These are phyloP conservation scores for Elsinoe batatas DNA, from an alignment of 2,329 filamentous ascomycete species.

Conservation along the genomic window DNA sequence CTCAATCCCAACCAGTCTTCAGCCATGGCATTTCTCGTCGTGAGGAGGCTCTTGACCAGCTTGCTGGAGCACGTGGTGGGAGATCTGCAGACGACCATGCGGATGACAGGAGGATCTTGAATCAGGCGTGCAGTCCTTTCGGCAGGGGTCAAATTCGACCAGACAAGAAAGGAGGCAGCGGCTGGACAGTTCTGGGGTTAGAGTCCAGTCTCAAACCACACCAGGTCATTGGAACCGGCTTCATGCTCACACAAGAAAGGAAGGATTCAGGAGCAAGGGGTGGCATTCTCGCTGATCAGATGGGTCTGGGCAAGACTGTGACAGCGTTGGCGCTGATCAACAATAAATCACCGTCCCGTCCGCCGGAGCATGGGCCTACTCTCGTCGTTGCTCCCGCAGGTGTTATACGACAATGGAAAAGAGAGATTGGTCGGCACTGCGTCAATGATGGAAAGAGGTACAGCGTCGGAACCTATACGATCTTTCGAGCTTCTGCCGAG, in stretches of 20 bases:
- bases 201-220: constrained; percentile 36
- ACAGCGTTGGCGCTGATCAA: constrained; percentile 37
- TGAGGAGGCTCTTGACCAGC: too few relatives aligned
- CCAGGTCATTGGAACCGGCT: constrained; percentile 43
- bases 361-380: constrained; percentile 25
- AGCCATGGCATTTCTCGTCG: too few relatives aligned
- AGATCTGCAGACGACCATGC: too few relatives aligned
- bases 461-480: neutral
- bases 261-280: constrained; percentile 30
- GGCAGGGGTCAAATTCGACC: constrained; percentile 26
- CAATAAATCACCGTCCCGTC: constrained; percentile 26
- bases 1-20: too few relatives aligned
- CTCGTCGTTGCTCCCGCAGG: constrained; percentile 34
- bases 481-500: constrained; percentile 16
- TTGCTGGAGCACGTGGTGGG: too few relatives aligned
- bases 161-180: constrained; percentile 25
- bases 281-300: constrained; percentile 34
- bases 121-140: constrained; percentile 37
- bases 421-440: constrained; percentile 23
- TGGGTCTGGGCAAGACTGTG: constrained; percentile 34
- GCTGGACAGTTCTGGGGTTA: constrained; percentile 42
- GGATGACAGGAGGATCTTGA: constrained; percentile 30
- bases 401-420: constrained; percentile 32
- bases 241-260: constrained; percentile 46
- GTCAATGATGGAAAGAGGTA: constrained; percentile 5